Conservation (phyloP, 75 land plant species). For the Pinus taeda region DNA sequence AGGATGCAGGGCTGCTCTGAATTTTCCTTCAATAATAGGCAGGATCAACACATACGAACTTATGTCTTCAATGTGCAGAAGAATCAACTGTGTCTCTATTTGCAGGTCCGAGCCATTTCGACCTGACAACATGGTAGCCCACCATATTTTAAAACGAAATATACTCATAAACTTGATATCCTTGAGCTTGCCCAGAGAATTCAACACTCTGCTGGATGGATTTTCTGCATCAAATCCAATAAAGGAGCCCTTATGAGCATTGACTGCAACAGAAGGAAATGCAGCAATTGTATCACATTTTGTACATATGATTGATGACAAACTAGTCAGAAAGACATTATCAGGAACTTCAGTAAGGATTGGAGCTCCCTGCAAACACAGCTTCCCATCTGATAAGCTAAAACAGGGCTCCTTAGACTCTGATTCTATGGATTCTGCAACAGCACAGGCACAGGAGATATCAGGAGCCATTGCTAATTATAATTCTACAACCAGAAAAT, state of each 20-base stretch:
- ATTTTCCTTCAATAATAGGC: slow-evolving; percentile 47
- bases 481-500: too few relatives aligned
- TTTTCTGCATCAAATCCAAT: slow-evolving; percentile 31
- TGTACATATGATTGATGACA: slow-evolving; percentile 14
- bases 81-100: slow-evolving; percentile 59
- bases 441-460: too few relatives aligned
- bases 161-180: slow-evolving; percentile 41
- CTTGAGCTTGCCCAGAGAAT: slow-evolving; percentile 40
- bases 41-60: slow-evolving; percentile 41
- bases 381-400: slow-evolving; percentile 29
- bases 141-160: slow-evolving; percentile 74
- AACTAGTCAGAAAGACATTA: slow-evolving; percentile 33
- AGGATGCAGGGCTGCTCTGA: slow-evolving; percentile 52
- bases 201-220: slow-evolving; percentile 23
- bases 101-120: slow-evolving; percentile 45
- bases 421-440: too few relatives aligned
- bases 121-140: slow-evolving; percentile 59
- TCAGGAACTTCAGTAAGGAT: slow-evolving; percentile 49
- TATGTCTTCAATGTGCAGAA: slow-evolving; percentile 37
- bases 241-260: slow-evolving; percentile 41
- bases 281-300: slow-evolving; percentile 29
- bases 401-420: neutral
- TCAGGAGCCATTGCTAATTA: too few relatives aligned
- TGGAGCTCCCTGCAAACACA: slow-evolving; percentile 29
- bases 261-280: slow-evolving; percentile 18